A percentile compares a stretch with the other conserved stretches of the same genome.
phyloP scores from a whole-genome alignment of 305 asterid species.

The Rubia peregrina region DNA sequence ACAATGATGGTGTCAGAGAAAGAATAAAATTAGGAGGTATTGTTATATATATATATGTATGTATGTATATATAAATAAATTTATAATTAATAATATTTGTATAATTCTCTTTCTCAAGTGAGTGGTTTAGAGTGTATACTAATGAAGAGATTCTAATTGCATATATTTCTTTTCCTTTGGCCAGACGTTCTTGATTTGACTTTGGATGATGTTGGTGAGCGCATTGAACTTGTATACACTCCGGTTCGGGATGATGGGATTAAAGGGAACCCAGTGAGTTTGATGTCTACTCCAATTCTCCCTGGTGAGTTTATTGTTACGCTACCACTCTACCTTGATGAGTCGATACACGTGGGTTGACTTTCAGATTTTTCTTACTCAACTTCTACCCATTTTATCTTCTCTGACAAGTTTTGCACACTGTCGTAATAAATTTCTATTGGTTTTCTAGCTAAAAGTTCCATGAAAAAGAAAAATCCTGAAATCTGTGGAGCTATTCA shows the following conservation, averaged over 20 bases:
- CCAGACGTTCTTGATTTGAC: constrained; percentile 79
- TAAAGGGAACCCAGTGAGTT: constrained; percentile 51
- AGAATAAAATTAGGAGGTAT: constrained; percentile 62
- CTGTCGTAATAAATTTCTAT: not conserved
- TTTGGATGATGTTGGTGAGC: constrained; percentile 61
- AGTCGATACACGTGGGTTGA: not conserved
- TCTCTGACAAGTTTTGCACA: not conserved
- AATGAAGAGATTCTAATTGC: constrained; percentile 12
- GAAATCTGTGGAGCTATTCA: not conserved
- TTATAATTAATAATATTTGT: too few species aligned
- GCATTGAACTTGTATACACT: constrained; percentile 67
- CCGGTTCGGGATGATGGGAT: constrained; percentile 90
- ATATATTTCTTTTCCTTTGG: constrained; percentile 14
- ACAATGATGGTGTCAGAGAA: constrained; percentile 52
- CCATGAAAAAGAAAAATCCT: not conserved
- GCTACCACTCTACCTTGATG: not conserved
- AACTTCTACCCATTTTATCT: not conserved
- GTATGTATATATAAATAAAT: too few species aligned
- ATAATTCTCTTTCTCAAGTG: constrained; percentile 1
- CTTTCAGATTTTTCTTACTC: not conserved
- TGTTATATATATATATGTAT: not conserved
- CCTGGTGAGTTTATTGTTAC: constrained; percentile 50
- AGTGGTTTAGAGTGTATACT: not conserved
- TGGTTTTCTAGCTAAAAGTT: not conserved
- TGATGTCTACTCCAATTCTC: constrained; percentile 62